These are phyloP conservation scores for Blastobotrys persicus DNA, from an alignment of 1,139 yeast genomes.

Conservation along the genomic window DNA sequence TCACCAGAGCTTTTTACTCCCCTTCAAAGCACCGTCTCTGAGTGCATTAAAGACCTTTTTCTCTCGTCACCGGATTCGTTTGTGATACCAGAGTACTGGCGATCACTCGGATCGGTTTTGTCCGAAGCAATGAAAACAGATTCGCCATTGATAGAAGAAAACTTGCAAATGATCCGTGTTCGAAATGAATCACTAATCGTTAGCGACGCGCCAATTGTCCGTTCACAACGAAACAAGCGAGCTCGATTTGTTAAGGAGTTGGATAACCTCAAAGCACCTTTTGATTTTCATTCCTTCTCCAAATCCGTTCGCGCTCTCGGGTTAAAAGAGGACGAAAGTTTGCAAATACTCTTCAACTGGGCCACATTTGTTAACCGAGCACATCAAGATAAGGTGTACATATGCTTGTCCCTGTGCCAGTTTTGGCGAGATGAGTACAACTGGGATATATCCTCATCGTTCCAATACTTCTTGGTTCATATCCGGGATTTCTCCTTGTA, in stretches of 20 bases:
- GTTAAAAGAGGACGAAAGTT: conserved; percentile 21
- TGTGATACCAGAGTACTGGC: conserved; percentile 77
- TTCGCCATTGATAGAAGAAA: conserved; percentile 26
- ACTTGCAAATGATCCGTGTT: conserved; percentile 35
- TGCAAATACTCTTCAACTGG: conserved; percentile 34
- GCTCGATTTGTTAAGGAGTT: conserved; percentile 24
- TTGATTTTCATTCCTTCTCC: conserved; percentile 23
- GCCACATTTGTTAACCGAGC: conserved; percentile 28
- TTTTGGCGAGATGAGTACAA: conserved; percentile 20
- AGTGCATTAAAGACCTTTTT: conserved; percentile 41
- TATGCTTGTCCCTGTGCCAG: conserved; percentile 29
- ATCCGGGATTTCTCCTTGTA: conserved; percentile 22
- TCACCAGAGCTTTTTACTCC: conserved; percentile 31
- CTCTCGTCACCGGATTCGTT: conserved; percentile 62
- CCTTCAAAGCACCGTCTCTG: conserved; percentile 17
- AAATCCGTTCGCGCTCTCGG: conserved; percentile 25
- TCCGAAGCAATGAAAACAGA: conserved; percentile 38
- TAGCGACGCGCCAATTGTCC: conserved; percentile 24
- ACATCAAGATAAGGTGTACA: conserved; percentile 27
- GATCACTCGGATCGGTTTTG: conserved; percentile 53
- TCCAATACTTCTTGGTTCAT: conserved; percentile 33
- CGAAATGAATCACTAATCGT: conserved; percentile 34
- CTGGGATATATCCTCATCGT: conserved; percentile 32
- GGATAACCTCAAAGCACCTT: conserved; percentile 25
- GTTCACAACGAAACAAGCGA: conserved; percentile 25